Evolutionary conservation across 805 yeast genomes (phyloP).

Genomic region (Barnettozyma wickerhamii): DNA sequence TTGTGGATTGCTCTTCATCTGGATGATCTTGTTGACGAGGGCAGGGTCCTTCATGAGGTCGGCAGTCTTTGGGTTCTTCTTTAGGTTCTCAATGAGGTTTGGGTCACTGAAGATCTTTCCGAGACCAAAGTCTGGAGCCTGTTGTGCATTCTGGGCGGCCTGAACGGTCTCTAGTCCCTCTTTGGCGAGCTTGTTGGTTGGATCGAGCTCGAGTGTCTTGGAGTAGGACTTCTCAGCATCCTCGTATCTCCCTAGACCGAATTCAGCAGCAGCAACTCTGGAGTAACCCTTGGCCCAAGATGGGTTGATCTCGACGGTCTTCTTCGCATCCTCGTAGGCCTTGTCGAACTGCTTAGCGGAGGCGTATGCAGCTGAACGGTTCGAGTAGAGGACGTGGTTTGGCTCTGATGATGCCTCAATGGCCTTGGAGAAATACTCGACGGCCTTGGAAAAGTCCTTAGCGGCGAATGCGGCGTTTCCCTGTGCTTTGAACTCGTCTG

Average conservation of each 20-base stretch:
- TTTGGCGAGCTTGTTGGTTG: slow-evolving; percentile 79
- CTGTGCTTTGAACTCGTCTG: slow-evolving; percentile 80
- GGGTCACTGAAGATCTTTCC: slow-evolving; percentile 81
- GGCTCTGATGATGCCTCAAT: slow-evolving; percentile 78
- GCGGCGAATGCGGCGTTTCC: slow-evolving; percentile 92
- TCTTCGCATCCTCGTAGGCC: slow-evolving; percentile 82
- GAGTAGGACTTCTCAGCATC: slow-evolving; percentile 69
- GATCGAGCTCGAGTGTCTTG: slow-evolving; percentile 78
- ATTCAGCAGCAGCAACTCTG: slow-evolving; percentile 89
- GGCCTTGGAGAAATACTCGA: slow-evolving; percentile 78
- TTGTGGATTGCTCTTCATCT: slow-evolving; percentile 68
- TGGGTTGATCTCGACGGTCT: slow-evolving; percentile 76
- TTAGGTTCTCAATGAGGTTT: slow-evolving; percentile 66
- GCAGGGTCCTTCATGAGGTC: slow-evolving; percentile 85
- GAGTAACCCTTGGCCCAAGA: slow-evolving; percentile 95
- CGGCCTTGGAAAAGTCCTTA: slow-evolving; percentile 78
- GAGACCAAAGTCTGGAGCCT: slow-evolving; percentile 67
- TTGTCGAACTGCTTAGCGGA: slow-evolving; percentile 67
- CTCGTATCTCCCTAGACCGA: slow-evolving; percentile 77
- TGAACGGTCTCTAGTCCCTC: slow-evolving; percentile 73
- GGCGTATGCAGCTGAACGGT: slow-evolving; percentile 89
- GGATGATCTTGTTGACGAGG: slow-evolving; percentile 63
- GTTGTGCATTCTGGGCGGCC: slow-evolving; percentile 47
- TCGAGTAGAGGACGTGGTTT: slow-evolving; percentile 89
- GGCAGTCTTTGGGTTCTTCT: slow-evolving; percentile 80